Base-by-base conservation (phyloP, 305 asterid species). In the Fraxinus albicans region DNA sequence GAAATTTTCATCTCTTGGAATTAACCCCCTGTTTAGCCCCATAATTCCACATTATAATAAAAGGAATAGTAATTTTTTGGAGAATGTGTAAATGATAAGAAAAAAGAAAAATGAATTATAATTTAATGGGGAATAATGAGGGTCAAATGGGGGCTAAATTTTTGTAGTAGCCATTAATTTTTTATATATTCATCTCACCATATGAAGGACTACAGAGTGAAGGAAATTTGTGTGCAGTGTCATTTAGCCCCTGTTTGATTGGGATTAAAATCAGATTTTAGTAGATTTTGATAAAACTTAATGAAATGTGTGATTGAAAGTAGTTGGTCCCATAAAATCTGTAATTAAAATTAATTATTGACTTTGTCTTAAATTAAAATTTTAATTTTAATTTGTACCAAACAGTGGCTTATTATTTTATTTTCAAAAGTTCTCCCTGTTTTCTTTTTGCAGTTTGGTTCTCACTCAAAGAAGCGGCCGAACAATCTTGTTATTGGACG, bases 381-480 rank as follows among this genome's bases (percentile, higher is more conserved):
- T 7, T 47, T 3, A 19, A 13, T 47, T 47, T 47, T 47, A 13
- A 3, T 13, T 47, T 47, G 58, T 42, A 42, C 53, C 53, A 42
- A 42, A 9, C 13, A 2, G 5, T 2, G 6, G 58, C 19, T 47
- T 47, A 47, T 47, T 47, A 47, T 73, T 35, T 12, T 58, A 38
- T 35, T 44, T 78, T 65, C 8, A 77, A 19, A 33, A 7, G n/a
- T 7, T 40, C 75, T 25, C 31, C 75, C 50, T 63, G n/a, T 31
- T 80, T 80, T 65, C 65, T 29, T n/a, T 75, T 5, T 87, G 89
- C 91, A 96, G 98, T 91, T 70, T 86, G 97, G 97, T 78, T 90
- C 97, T 84, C 98, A 96, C 90, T 92, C 98, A 76, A 96, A 96
- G 94, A 96, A 96, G 93, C 90, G 97, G 23, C 98, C 98, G 25